Evolutionary conservation across 2,329 filamentous ascomycete genomes (phyloP), one percentile per base, ranked within the genome.

Genomic region (Colletotrichum karsti): DNA sequence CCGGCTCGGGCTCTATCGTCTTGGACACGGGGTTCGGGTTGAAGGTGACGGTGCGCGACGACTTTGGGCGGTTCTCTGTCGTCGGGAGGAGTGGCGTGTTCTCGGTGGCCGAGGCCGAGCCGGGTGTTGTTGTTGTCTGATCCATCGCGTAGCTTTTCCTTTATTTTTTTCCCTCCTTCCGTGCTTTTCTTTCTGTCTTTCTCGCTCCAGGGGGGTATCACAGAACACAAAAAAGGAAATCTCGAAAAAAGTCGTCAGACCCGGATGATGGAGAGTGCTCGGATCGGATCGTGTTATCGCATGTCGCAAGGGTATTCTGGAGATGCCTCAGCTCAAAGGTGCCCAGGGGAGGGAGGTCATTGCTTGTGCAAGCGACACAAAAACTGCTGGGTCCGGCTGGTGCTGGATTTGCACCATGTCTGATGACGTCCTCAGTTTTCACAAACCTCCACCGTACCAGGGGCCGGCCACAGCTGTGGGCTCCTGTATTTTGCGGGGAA

Each of bases 1-100:
- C 74, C 15, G 82, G 73, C 48, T 84, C 83, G 20, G 85, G 84
- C 72, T 88, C 87, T 73, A 90, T 86, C 18, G 88, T 90, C 70
- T 86, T 85, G n/a, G 87, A 84, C 50, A 90, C 86, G 39, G 89
- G 88, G 70, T 91, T 90, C 5, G 91, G 87, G 76, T 93, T 93
- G 83, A 95, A 95, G 13, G 92, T 94, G 74, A 95, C 93, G 73
- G 85, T 92, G 71, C 92, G 88, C 56, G 83, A 74, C 15, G 85
- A 82, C 69, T 82, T 84, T 10, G 82, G 78, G 18, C 83, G 83
- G 42, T 69, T 59, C 39, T 78, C 75, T 44, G 75, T 65, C n/a
- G 74, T 74, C 30, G 73, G 72, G 7, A 82, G 74, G 7, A 82
- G 72, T 58, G 80, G 80, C 51, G 79, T 78, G 58, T 74, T 75